Evolutionary conservation across 495 filamentous ascomycete species (phyloP).

Genomic region (Baudoinia panamericana): DNA sequence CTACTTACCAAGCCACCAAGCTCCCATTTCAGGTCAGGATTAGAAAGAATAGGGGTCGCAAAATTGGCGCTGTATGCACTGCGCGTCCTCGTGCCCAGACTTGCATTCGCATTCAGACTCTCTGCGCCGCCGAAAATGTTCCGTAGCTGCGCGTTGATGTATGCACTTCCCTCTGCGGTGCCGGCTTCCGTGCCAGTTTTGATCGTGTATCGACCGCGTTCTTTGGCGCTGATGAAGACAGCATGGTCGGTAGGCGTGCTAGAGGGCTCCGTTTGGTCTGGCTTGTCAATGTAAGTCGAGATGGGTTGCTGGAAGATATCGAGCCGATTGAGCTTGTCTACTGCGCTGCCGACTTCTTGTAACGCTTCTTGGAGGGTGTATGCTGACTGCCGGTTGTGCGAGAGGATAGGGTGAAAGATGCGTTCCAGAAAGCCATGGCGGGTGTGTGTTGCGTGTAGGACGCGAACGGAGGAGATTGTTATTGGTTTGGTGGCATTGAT

Average conservation of each 20-base stretch:
- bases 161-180: conserved; percentile 81
- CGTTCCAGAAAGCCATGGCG: conserved; percentile 65
- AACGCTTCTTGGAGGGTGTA: conserved; percentile 71
- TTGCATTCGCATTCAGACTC: conserved; percentile 69
- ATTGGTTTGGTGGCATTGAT: conserved; percentile 66
- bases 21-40: conserved; percentile 65
- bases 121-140: conserved; percentile 95
- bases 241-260: conserved; percentile 60
- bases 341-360: conserved; percentile 49
- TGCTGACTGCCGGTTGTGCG: conserved; percentile 46
- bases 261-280: conserved; percentile 43
- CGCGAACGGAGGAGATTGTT: conserved; percentile 65
- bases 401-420: conserved; percentile 64
- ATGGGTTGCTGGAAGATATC: conserved; percentile 84
- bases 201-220: conserved; percentile 65
- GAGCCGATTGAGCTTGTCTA: conserved; percentile 64
- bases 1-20: conserved; percentile 65
- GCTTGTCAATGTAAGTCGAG: conserved; percentile 62
- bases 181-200: conserved; percentile 90
- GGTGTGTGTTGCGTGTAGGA: conserved; percentile 67
- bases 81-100: conserved; percentile 73
- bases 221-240: conserved; percentile 58
- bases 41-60: conserved; percentile 62
- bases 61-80: conserved; percentile 79
- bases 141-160: conserved; percentile 65